Conservation (phyloP, 139 green algal species). For the Edaphochlamys debaryana region DNA sequence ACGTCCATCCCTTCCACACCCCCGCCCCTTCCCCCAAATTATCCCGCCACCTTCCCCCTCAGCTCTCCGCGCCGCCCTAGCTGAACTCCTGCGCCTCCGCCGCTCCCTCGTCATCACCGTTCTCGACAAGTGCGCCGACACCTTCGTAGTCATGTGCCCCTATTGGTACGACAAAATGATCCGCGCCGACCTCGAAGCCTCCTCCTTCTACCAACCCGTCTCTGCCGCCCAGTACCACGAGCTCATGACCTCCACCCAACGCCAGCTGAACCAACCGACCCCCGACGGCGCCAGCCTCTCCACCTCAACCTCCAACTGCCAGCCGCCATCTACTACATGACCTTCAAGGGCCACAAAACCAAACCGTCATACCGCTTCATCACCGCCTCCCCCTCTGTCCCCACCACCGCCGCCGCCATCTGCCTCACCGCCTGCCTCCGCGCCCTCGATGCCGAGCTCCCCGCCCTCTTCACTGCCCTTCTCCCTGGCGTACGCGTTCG, state of each 20-base stretch:
- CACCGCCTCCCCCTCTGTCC: neutral
- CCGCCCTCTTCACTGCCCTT: neutral
- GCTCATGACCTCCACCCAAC: neutral
- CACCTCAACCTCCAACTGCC: neutral
- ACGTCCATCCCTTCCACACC: too few species aligned
- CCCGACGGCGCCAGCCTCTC: neutral
- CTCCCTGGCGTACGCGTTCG: neutral
- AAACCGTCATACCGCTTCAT: neutral
- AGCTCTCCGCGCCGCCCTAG: neutral
- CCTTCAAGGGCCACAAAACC: neutral
- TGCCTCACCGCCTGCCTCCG: neutral
- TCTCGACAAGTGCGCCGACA: slow-evolving; percentile 1
- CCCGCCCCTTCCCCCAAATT: neutral
- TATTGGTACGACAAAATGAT: neutral
- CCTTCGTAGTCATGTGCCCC: neutral
- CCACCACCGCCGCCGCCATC: neutral
- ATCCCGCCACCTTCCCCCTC: neutral
- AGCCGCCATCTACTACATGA: neutral
- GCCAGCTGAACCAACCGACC: neutral
- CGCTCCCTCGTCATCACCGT: neutral
- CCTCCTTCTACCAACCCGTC: neutral
- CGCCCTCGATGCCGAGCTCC: neutral
- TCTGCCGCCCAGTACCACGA: neutral
- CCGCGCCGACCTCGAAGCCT: neutral
- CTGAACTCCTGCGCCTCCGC: neutral